Percentiles rank a stretch among this genome's conserved stretches.
phyloP scores from a whole-genome alignment of 2,329 filamentous ascomycete species.

The Chrysosporium keratinophilum region DNA sequence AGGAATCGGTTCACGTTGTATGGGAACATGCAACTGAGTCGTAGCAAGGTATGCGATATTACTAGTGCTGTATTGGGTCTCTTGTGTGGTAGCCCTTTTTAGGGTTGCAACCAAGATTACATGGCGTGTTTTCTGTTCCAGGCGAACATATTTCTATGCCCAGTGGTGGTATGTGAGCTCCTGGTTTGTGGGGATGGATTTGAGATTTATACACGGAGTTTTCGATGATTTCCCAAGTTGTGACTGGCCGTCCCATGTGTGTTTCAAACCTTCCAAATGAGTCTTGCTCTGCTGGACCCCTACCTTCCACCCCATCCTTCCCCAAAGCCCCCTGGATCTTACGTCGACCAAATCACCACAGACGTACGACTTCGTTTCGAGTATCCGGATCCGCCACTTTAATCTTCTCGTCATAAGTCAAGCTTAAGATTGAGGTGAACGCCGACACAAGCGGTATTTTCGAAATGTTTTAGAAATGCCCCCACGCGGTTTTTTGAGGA shows the following conservation, averaged over 20 bases:
- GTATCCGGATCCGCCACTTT: slow-evolving; percentile 54
- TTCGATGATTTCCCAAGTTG: neutral
- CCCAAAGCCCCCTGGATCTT: slow-evolving; percentile 35
- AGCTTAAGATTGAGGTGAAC: slow-evolving; percentile 45
- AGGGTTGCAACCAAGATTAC: slow-evolving; percentile 20
- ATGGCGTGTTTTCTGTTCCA: slow-evolving; percentile 34
- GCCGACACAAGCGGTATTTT: slow-evolving; percentile 37
- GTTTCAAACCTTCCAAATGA: slow-evolving; percentile 37
- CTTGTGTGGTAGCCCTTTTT: slow-evolving; percentile 26
- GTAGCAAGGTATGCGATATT: slow-evolving; percentile 47
- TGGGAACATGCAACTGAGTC: slow-evolving; percentile 21
- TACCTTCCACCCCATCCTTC: slow-evolving; percentile 31
- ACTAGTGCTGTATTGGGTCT: slow-evolving; percentile 33
- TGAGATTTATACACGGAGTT: neutral
- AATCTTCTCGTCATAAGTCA: slow-evolving; percentile 51
- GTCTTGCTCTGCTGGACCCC: slow-evolving; percentile 26
- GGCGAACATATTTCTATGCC: slow-evolving; percentile 21
- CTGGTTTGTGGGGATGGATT: neutral
- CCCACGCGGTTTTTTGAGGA: slow-evolving; percentile 77
- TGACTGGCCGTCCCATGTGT: slow-evolving; percentile 38
- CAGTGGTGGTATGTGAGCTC: slow-evolving; percentile 9
- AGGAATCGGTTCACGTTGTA: slow-evolving; percentile 41
- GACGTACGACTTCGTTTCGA: slow-evolving; percentile 31
- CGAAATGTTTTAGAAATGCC: slow-evolving; percentile 21
- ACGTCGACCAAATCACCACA: slow-evolving; percentile 45